Percentiles rank a stretch among this genome's conserved stretches.
phyloP scores from a whole-genome alignment of 768 basidiomycete genomes.

The Auriscalpium microsporum region DNA sequence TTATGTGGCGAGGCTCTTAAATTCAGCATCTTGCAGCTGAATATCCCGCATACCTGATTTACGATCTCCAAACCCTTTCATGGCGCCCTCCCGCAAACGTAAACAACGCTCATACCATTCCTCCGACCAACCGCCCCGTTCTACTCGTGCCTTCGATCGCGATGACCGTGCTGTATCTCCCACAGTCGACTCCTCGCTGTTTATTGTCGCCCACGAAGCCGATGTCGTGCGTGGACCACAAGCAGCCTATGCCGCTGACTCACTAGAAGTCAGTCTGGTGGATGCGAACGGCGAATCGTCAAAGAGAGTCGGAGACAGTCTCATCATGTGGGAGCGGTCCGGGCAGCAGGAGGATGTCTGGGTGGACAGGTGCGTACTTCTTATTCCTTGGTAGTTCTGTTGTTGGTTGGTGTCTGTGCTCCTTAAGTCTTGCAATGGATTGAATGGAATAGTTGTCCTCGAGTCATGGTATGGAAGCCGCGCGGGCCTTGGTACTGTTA shows the following conservation, averaged over 20 bases:
- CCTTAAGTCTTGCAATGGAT: too few species aligned
- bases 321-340: slow-evolving; percentile 21
- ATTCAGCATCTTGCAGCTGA: too few species aligned
- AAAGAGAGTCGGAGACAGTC: slow-evolving; percentile 21
- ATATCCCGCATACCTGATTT: too few species aligned
- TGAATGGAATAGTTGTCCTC: too few species aligned
- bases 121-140: neutral
- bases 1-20: too few species aligned
- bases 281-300: slow-evolving; percentile 12
- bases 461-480: too few species aligned
- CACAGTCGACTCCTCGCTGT: slow-evolving; percentile 16
- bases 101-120: slow-evolving; percentile 9
- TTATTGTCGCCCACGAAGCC: slow-evolving; percentile 69
- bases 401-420: too few species aligned
- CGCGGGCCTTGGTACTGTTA: too few species aligned
- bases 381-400: slow-evolving; percentile 12
- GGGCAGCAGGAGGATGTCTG: slow-evolving; percentile 33
- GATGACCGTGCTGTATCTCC: neutral
- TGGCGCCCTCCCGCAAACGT: slow-evolving; percentile 15
- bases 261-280: slow-evolving; percentile 23
- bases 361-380: slow-evolving; percentile 74
- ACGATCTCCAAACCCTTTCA: neutral
- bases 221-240: slow-evolving; percentile 51
- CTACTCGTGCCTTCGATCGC: neutral
- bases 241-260: slow-evolving; percentile 30